Base-by-base conservation (phyloP, 768 basidiomycete species). In the Leccinum fibrillosum region DNA sequence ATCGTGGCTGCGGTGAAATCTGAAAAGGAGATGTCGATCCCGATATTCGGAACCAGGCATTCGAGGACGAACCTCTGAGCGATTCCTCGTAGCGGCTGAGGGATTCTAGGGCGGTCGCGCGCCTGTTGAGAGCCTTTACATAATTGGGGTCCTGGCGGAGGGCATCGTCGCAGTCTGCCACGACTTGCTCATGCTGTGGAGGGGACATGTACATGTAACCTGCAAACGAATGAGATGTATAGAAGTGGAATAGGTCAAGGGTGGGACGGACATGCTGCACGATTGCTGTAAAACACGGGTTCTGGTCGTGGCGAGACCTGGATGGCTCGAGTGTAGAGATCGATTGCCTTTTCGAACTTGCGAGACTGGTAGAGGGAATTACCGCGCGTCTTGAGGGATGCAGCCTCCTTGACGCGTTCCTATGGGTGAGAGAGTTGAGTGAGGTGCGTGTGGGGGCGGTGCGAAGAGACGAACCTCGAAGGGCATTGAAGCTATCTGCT, bases 1-100 rank as follows among this genome's bases (percentile, higher is more conserved):
- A 99, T 96, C 15, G 95, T 94, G 0, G 91, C 88, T n/a, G 96
- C 92, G 0, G 96, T 98, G 78, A 87, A 98, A 73, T 99, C 96
- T 94, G 32, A 12, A 44, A 32, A 19, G 48, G 3, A 21, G 8
- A 2, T 10, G 52, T 49, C 49, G 25, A 52, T 51, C 42, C 17
- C 28, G 34, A 45, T 44, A 25, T 19, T 19, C 1, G 26, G 34
- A 54, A 57, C 15, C 19, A 48, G 5, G 10, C 2, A 10, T 15
- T 0, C 17, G 5, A 23, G 45, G 4, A 72, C 83, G 11, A 56
- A 92, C 92, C 93, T 66, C 91, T 81, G 37, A 97, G 68, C 32
- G 95, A 82, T 50, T 94, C 90, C 61, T 92, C 84, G 48, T 81
- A 83, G 37, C 85, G 78, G 19, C 82, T 83, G 23, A 98, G 80